Conservation (phyloP, 306 rosid species). For the Quercus robur region DNA sequence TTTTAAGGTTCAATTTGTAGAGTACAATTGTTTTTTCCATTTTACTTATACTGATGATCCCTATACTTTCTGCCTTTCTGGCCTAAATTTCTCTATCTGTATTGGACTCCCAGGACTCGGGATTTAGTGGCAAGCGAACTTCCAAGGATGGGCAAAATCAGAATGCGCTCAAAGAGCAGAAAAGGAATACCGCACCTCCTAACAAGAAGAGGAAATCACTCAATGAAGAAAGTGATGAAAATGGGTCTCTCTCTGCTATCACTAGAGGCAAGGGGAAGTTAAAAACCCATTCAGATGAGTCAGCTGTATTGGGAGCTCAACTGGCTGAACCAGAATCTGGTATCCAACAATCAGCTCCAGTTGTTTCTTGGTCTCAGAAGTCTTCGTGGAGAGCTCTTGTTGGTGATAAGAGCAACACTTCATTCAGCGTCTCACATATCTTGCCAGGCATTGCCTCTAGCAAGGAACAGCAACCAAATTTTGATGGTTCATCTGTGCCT, state of each 20-base stretch:
- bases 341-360: conserved; percentile 19
- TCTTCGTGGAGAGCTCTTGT: conserved; percentile 80
- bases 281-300: conserved; percentile 22
- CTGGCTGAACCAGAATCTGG: conserved; percentile 27
- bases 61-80: conserved; percentile 7
- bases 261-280: conserved; percentile 19
- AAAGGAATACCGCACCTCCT: conserved; percentile 22
- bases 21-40: not conserved
- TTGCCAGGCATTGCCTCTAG: conserved; percentile 27
- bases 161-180: conserved; percentile 20
- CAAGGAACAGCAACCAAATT: conserved; percentile 19
- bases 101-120: conserved; percentile 37
- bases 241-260: conserved; percentile 21
- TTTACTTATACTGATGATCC: not conserved
- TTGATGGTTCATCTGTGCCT: conserved; percentile 12
- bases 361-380: conserved; percentile 67
- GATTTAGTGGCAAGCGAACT: conserved; percentile 10
- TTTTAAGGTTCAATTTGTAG: conserved; percentile 3
- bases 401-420: conserved; percentile 31
- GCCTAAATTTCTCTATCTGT: conserved; percentile 4
- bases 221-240: conserved; percentile 20
- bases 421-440: conserved; percentile 51
- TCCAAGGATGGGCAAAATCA: conserved; percentile 26
- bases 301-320: conserved; percentile 24
- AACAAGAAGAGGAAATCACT: conserved; percentile 48